Base-by-base conservation (phyloP, 1,284 basidiomycete genomes). In the Microbotryum scabiosae region DNA sequence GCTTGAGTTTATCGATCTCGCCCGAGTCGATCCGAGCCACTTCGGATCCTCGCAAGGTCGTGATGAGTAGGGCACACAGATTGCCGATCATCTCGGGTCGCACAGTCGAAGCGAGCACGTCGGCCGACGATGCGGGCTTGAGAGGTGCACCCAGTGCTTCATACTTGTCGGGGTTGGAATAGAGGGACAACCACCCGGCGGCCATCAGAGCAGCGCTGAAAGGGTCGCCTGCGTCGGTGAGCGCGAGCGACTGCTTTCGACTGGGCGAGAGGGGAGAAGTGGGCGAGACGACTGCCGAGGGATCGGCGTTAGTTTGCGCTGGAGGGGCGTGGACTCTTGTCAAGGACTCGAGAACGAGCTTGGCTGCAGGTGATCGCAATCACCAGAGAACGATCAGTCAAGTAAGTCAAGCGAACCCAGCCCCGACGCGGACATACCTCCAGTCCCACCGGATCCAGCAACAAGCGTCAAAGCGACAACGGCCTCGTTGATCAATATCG, bases 401-500 rank as follows among this genome's bases (percentile, higher is more conserved):
- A 8, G 8, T 4, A n/a, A n/a, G 3, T 8, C 16, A 20, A 7
- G 18, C 9, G 14, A 4, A 5, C 4, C 30, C 47, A 30, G 16
- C 10, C 9, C 9, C 14, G 48, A n/a, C 21, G 8, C 4, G 52
- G 52, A 46, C 66, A n/a, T 14, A 66, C 64, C 62, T 18, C 60
- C 60, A 3, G 20, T 4, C 1, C 44, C 45, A 1, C 60, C 84
- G 80, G 47, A 53, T 16, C 84, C 84, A 62, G 82, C 82, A 64
- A 96, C 75, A 55, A 97, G 75, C 44, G 86, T 87, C 62, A 96
- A 75, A 1, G 88, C 88, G 30, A 97, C 82, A 30, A 96, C 79
- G 1, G 86, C 89, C 74, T 97, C 94, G 71, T 93, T 94, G 63
- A 96, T 81, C 36, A 97, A 79, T 51, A 91, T 79, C 0, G 88